Conservation (phyloP, 371 early-diverging fungal genomes). For the Fennellomyces sp. region DNA sequence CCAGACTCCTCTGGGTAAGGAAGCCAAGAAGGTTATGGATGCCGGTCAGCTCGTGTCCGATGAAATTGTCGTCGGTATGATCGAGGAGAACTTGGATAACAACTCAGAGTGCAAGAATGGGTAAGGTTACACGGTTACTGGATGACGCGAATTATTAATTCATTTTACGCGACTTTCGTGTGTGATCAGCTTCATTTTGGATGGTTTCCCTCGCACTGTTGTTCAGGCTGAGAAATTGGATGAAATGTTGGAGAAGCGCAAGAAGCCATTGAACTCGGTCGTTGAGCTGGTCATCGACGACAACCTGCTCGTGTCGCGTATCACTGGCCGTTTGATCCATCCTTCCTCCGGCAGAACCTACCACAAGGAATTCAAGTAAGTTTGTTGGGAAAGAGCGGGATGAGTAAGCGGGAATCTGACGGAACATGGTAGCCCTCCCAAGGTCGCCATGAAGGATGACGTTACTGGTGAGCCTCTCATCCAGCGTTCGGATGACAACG, state of each 20-base stretch:
- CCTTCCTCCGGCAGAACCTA: conserved; percentile 95
- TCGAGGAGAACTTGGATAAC: conserved; percentile 91
- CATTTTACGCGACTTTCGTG: not conserved
- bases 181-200: conserved; percentile 90
- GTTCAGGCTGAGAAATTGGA: conserved; percentile 98
- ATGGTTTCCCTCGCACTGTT: conserved; percentile 99
- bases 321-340: conserved; percentile 96
- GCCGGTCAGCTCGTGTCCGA: conserved; percentile 97
- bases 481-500: conserved; percentile 98
- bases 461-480: conserved; percentile 96
- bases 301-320: conserved; percentile 89
- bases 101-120: conserved; percentile 94
- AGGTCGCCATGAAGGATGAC: conserved; percentile 91
- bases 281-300: conserved; percentile 96
- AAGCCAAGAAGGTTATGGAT: conserved; percentile 98
- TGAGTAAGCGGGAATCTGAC: not conserved
- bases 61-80: conserved; percentile 97
- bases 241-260: conserved; percentile 84
- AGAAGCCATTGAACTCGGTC: conserved; percentile 87
- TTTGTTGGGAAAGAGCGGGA: not conserved
- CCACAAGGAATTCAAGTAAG: conserved; percentile 90
- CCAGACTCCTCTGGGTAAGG: conserved; percentile 90
- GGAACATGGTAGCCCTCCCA: conserved; percentile 76
- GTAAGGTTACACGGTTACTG: too few species aligned
- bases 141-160: too few species aligned